Evolutionary conservation across 345 rosid genomes (phyloP), one percentile per base, ranked within the genome.

Genomic region (Barbarea vulgaris): DNA sequence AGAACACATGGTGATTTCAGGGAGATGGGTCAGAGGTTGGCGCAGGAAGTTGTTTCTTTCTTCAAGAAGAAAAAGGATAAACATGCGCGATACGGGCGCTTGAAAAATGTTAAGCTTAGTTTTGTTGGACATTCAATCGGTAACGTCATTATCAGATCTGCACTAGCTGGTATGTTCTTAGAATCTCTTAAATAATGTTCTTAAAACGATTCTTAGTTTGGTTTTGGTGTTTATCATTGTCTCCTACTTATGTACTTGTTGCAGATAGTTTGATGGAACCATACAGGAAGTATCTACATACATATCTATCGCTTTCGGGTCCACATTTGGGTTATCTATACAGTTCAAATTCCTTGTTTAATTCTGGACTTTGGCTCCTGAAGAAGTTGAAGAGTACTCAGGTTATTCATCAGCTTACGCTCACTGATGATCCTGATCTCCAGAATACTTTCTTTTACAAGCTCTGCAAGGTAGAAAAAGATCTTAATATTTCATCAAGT

Each of bases 61-160:
- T 24, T 89, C 56, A 87, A 88, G 76, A 91, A 64, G 88, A 93
- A 93, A 84, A 81, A 84, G 87, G 96, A 85, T 56, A 88, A 83
- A 80, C 77, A 83, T 82, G 80, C 98, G 24, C 91, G 88, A 80
- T 85, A 84, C 17, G 91, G 91, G 53, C 75, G 80, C 55, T 68
- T 87, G 63, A 88, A 82, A 78, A 84, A 77, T 70, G 79, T 96
- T 79, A 91, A 85, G 85, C 84, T 96, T 70, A 91, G 96, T 83
- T 96, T 96, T 85, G 96, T 91, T 60, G 98, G 98, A 67, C 99
- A 96, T 80, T 96, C 98, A 63, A 91, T 96, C 31, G 99, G 98
- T 74, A 96, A 96, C 67, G 78, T 96, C 81, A 93, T 96, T 68
- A 79, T 93, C 76, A 83, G 98, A 81, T 57, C 96, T 68, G 97